Evolutionary conservation across 768 basidiomycete species (phyloP).

Genomic region (Pholiota conissans): DNA sequence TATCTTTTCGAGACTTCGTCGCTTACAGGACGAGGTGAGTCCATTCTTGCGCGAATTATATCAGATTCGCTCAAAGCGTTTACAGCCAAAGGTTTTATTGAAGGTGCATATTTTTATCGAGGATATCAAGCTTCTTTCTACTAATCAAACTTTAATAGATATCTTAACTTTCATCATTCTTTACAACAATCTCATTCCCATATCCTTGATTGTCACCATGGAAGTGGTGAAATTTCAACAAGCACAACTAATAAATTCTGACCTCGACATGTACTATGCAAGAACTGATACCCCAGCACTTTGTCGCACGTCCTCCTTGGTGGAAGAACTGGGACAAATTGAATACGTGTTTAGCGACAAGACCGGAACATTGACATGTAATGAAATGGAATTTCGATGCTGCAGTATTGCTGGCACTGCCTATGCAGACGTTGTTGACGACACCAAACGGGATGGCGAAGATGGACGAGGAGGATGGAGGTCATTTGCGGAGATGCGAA

Average conservation of each 20-base stretch:
- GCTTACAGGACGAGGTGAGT: slow-evolving; percentile 64
- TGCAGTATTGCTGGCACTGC: slow-evolving; percentile 86
- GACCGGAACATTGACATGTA: slow-evolving; percentile 92
- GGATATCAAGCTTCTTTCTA: slow-evolving; percentile 10
- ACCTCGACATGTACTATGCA: slow-evolving; percentile 98
- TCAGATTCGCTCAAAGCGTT: neutral
- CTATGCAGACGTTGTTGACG: slow-evolving; percentile 92
- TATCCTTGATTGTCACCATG: slow-evolving; percentile 99
- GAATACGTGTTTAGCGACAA: slow-evolving; percentile 96
- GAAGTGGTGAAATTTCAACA: slow-evolving; percentile 99
- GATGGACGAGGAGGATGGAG: slow-evolving; percentile 67
- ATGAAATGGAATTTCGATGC: slow-evolving; percentile 97
- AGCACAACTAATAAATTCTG: slow-evolving; percentile 95
- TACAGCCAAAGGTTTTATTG: slow-evolving; percentile 75
- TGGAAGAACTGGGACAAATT: slow-evolving; percentile 98
- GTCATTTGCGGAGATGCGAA: slow-evolving; percentile 75
- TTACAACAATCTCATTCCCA: slow-evolving; percentile 99
- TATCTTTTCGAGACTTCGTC: slow-evolving; percentile 72
- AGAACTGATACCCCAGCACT: slow-evolving; percentile 95
- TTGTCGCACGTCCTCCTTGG: slow-evolving; percentile 96
- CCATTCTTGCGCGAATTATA: neutral
- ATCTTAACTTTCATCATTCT: slow-evolving; percentile 98
- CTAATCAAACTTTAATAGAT: slow-evolving; percentile 46
- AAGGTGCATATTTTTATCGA: slow-evolving; percentile 50
- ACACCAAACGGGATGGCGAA: slow-evolving; percentile 67